These are phyloP conservation scores for Mucor velutinosus DNA, from an alignment of 371 early-diverging fungal genomes.

Conservation along the genomic window DNA sequence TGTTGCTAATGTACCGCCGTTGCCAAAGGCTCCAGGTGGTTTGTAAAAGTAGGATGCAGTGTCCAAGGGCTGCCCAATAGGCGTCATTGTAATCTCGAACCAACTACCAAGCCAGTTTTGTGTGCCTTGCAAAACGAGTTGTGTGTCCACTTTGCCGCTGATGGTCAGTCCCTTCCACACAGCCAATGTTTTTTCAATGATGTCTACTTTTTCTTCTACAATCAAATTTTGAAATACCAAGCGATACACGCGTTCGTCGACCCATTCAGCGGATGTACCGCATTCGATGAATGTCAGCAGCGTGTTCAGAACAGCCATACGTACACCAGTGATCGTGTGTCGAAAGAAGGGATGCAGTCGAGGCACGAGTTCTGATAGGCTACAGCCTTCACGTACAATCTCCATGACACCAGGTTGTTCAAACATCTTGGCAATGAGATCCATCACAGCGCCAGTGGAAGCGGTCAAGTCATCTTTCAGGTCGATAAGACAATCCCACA, in stretches of 20 bases:
- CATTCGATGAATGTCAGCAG: slow-evolving; percentile 78
- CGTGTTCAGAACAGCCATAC: slow-evolving; percentile 83
- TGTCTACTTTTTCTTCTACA: slow-evolving; percentile 79
- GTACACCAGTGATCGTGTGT: slow-evolving; percentile 88
- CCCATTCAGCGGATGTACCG: slow-evolving; percentile 70
- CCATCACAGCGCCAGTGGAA: slow-evolving; percentile 93
- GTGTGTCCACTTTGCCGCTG: slow-evolving; percentile 34
- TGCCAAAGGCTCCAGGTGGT: slow-evolving; percentile 54
- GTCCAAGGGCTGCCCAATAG: slow-evolving; percentile 82
- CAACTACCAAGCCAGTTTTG: slow-evolving; percentile 54
- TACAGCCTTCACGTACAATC: slow-evolving; percentile 50
- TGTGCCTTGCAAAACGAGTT: slow-evolving; percentile 41
- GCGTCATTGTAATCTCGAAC: slow-evolving; percentile 68
- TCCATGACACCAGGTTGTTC: slow-evolving; percentile 64
- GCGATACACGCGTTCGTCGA: slow-evolving; percentile 73
- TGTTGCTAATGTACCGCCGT: slow-evolving; percentile 30
- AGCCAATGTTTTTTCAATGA: slow-evolving; percentile 64
- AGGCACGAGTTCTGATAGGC: slow-evolving; percentile 76
- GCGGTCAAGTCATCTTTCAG: slow-evolving; percentile 91
- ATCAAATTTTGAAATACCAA: slow-evolving; percentile 90
- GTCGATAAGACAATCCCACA: slow-evolving; percentile 87
- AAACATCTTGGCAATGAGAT: slow-evolving; percentile 85
- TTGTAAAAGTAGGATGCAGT: slow-evolving; percentile 60
- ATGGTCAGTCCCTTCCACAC: slow-evolving; percentile 74
- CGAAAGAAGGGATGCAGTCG: slow-evolving; percentile 92